Base-by-base conservation (phyloP, 179 eudicot species). In the Nepenthes alata region DNA sequence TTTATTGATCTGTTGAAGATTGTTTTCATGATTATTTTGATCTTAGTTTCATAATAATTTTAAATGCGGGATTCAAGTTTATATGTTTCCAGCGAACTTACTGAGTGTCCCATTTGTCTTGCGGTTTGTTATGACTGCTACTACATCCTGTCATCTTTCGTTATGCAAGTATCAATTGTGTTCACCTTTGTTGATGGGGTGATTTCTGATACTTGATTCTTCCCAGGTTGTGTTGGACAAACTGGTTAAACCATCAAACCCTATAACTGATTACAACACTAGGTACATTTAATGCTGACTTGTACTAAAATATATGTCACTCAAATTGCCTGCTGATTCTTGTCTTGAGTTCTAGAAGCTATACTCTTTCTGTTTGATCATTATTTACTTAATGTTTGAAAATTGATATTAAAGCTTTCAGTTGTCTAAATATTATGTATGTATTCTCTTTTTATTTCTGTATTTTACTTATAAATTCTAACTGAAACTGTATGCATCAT, bases 181-280 rank as follows among this genome's bases (percentile, higher is more conserved):
- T 50, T 4, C 15, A 11, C n/a, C n/a, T 50, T 50, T 50, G 4
- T 50, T 50, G 12, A 50, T 11, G 13, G n/a, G 53, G 15, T 50
- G 53, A 13, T 50, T 13, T 50, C 53, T 7, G 13, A n/a, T 56
- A 16, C 38, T 58, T 25, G 58, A 41, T 55, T 9, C 12, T 55
- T 55, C 62, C 59, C 89, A 91, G 98, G 96, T 93, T 63, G 56
- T 85, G 67, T 70, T 93, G 75, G 98, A 93, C 81, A 86, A 89
- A 70, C 74, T 93, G 81, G 98, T 93, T 53, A 93, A 93, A 74
- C 98, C 98, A 59, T 68, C 81, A 52, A 89, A 93, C 66, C 58
- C 84, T 3, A 93, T 89, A 49, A 65, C 77, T 62, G 95, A 93
- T 82, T 93, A 86, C 81, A 89, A 89, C 77, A 93, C 98, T 9